These are phyloP conservation scores for Achaetomium macrosporum DNA, from an alignment of 2,329 filamentous ascomycete species.

Conservation along the genomic window DNA sequence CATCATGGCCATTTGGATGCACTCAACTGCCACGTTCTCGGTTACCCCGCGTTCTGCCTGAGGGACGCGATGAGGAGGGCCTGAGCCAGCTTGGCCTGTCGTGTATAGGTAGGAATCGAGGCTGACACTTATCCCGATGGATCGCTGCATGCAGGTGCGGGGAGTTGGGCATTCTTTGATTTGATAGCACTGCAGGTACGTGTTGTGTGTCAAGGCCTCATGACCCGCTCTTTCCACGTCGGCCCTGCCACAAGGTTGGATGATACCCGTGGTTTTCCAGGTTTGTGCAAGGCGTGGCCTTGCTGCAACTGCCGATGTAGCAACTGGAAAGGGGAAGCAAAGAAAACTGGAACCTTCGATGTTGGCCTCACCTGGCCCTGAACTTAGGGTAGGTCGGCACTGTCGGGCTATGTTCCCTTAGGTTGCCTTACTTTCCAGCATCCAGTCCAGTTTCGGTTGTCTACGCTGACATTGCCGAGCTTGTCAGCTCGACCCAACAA, in stretches of 20 bases:
- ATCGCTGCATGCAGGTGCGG: background rate
- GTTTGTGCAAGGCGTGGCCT: background rate
- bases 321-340: background rate
- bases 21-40: background rate
- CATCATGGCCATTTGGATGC: background rate
- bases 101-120: background rate
- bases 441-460: no score
- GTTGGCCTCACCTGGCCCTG: no score
- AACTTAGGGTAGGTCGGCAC: no score
- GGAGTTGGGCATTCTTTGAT: constrained; percentile 2
- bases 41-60: background rate
- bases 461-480: no score
- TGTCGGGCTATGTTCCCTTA: no score
- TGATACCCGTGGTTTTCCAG: background rate
- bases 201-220: background rate
- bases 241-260: background rate
- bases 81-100: background rate
- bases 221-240: background rate
- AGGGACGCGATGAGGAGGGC: background rate
- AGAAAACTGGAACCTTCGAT: no score
- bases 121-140: constrained; percentile 1
- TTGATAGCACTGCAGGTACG: background rate
- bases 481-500: no score
- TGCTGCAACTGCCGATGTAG: background rate
- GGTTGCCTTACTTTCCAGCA: no score